Conservation (phyloP, 208 protist genomes). For the Trypanosoma platydactyli region DNA sequence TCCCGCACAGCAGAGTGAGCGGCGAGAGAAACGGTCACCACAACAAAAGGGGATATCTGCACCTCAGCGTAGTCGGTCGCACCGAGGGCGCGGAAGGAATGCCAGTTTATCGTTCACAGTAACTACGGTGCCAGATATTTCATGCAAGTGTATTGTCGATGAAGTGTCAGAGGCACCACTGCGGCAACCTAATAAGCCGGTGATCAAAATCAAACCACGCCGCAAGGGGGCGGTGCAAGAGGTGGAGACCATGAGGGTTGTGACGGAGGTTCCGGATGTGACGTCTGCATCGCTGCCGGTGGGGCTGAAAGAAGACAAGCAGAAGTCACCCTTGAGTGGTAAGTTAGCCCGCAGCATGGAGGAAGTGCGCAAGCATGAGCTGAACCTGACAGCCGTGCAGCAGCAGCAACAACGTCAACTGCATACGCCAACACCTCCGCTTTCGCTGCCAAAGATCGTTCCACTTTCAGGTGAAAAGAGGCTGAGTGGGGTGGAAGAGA, state of each 20-base stretch:
- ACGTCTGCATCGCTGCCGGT: not conserved
- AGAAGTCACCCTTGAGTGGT: constrained; percentile 6
- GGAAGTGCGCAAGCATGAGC: constrained; percentile 5
- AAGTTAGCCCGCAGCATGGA: constrained; percentile 2
- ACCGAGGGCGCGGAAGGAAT: not conserved
- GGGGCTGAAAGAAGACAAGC: not conserved
- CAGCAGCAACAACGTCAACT: not conserved
- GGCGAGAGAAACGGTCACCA: not conserved
- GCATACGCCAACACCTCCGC: not conserved
- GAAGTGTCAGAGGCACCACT: constrained; percentile 1
- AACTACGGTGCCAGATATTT: not conserved
- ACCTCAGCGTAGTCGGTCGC: too few relatives aligned
- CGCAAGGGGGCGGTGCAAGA: not conserved
- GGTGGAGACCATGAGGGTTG: not conserved
- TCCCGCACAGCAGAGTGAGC: not conserved
- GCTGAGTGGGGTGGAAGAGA: not conserved
- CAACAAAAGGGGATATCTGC: not conserved
- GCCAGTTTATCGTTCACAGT: not conserved
- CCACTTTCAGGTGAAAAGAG: not conserved
- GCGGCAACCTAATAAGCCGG: not conserved
- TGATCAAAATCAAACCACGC: constrained; percentile 3
- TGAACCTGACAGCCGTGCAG: constrained; percentile 2
- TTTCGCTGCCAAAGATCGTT: not conserved
- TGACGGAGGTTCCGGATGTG: constrained; percentile 4
- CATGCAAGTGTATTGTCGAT: not conserved